Evolutionary conservation across 768 basidiomycete genomes (phyloP), one percentile per base, ranked within the genome.

Genomic region (Boletus edulis): DNA sequence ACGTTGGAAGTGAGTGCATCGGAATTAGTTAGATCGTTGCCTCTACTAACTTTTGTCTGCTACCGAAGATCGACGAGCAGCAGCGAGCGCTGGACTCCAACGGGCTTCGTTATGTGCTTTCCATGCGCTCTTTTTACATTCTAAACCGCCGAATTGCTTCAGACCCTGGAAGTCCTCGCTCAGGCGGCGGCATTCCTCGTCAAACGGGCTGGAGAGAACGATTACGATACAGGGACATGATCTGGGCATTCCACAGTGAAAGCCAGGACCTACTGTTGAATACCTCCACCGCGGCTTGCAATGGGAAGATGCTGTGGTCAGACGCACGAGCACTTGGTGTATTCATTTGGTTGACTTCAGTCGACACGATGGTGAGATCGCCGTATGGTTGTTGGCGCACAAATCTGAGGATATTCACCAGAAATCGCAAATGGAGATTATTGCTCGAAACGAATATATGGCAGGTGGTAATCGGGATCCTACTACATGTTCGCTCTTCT

Each of bases 161-260:
- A 12, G 71, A 73, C 41, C 70, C 73, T 15, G 77, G 73, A 45
- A 78, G 79, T 43, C 80, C 81, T 35, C 66, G 70, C 22, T 79
- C 80, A 9, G 75, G 70, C 3, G 76, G 68, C 34, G 59, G 69
- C 2, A 66, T 75, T 14, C 75, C 75, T n/a, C 73, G 74, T 35
- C 73, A 73, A 58, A 79, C 81, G 39, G 84, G 80, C 29, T 78
- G 82, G 62, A 76, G 91, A 62, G 84, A 87, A 64, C 81, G 92
- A n/a, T 78, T 96, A 45, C 84, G 91, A 20, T 94, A 89, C 70
- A 84, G 97, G 34, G 96, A 99, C 69, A 92, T 98, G 76, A 79
- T 98, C 27, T 99, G 96, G 95, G 96, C 95, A 0, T 95, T 89
- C 67, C 90, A 97, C 62, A 97, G 94, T 65, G 94, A 97, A 71